These are phyloP conservation scores for Periconia sp. DNA, from an alignment of 2,329 filamentous ascomycete species.

Conservation along the genomic window DNA sequence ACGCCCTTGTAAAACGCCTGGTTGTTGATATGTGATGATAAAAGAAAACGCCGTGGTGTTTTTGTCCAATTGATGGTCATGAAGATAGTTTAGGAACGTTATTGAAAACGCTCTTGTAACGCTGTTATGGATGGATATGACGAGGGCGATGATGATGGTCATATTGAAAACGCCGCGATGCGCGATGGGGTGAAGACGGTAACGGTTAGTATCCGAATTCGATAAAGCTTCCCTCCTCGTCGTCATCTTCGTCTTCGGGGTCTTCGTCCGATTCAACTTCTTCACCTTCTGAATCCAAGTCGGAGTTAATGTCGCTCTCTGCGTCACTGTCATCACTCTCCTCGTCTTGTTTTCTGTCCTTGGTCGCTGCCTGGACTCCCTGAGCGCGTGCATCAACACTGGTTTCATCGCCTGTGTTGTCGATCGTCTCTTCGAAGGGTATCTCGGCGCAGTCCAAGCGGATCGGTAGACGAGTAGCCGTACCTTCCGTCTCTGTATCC, in stretches of 20 bases:
- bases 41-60: no score
- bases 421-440: neutral
- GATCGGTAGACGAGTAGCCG: neutral
- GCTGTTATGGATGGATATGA: no score
- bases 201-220: neutral
- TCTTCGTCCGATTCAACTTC: neutral
- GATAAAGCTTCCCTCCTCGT: constrained; percentile 1
- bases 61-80: no score
- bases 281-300: neutral
- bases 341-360: neutral
- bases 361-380: neutral
- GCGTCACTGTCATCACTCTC: constrained; percentile 4
- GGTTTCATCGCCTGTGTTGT: neutral
- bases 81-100: no score
- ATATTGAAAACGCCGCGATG: no score
- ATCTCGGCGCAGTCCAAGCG: neutral
- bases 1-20: no score
- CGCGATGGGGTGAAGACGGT: no score
- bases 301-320: neutral
- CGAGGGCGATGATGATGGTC: no score
- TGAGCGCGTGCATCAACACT: neutral
- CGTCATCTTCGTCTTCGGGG: neutral
- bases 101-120: no score
- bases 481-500: neutral
- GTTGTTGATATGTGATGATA: no score